Evolutionary conservation across 1,284 basidiomycete species (phyloP), one percentile per base, ranked within the genome.

Genomic region (Ustilago cynodontis): DNA sequence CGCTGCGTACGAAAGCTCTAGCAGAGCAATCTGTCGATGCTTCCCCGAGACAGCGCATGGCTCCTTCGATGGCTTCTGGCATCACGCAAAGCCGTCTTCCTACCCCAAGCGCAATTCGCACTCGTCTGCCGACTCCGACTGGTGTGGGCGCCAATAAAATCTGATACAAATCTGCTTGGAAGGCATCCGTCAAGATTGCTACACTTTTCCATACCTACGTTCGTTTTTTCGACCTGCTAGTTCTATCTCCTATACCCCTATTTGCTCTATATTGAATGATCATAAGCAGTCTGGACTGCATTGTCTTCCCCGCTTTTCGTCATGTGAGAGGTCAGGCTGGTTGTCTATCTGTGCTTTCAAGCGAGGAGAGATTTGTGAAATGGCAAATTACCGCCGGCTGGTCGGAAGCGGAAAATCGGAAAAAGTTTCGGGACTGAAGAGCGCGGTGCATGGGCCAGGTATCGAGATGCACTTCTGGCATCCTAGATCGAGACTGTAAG

Each of bases 241-340:
- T 33, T 33, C 31, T 11, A 33, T 11, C 31, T 33, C 31, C 11
- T 33, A 45, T 56, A 61, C 65, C 65, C 33, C n/a, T 26, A 9
- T 52, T 61, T 56, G 28, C 53, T 52, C 55, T n/a, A 26, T 39
- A 18, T n/a, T 11, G n/a, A 59, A 51, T 47, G 43, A 43, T 16
- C 47, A 50, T 26, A 22, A 20, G 45, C 41, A 54, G 53, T 45
- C 4, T 10, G 57, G 52, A 50, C 45, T 59, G 51, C 43, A 28
- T 55, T 55, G 43, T 29, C 31, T 24, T 50, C n/a, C 33, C 31
- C 16, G 14, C 2, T 31, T 5, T 2, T 52, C 18, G 10, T 13
- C 22, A 3, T 16, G n/a, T n/a, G 9, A 37, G 45, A 47, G 10
- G 20, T 24, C 10, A 11, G 7, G 11, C 22, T 22, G 14, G 10